Percentiles rank a stretch among this genome's conserved stretches.
phyloP scores from a whole-genome alignment of 78 protist species.

The slime mould (Dictyostelium discoideum) region DNA sequence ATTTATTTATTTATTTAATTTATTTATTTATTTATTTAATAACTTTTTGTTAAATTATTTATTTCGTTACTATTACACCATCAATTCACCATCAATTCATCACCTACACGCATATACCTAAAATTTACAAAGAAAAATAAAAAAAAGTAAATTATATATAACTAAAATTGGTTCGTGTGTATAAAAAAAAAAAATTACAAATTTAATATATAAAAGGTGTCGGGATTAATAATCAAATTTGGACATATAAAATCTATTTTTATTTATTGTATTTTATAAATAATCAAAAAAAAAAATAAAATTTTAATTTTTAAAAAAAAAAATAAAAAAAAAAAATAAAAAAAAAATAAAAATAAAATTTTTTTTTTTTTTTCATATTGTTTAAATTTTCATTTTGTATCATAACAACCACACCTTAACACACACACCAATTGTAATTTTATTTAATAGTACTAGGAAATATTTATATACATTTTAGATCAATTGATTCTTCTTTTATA shows the following conservation, averaged over 20 bases:
- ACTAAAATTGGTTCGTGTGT: neutral
- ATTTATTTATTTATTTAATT: neutral
- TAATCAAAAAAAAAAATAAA: neutral
- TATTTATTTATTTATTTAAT: neutral
- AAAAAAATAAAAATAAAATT: neutral
- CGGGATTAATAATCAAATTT: neutral
- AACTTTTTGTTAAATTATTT: neutral
- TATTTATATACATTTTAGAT: neutral
- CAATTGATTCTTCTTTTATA: neutral
- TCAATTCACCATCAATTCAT: neutral
- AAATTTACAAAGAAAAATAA: neutral
- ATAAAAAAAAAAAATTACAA: neutral
- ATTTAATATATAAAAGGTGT: neutral
- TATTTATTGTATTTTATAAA: neutral
- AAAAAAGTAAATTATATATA: neutral
- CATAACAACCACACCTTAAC: constrained; percentile 3
- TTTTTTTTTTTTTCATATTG: neutral
- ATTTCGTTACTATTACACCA: neutral
- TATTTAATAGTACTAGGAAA: neutral
- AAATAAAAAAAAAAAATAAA: no score
- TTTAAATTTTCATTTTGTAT: constrained; percentile 15
- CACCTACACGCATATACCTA: neutral
- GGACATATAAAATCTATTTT: neutral
- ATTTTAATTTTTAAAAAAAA: no score
- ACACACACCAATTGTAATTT: constrained; percentile 5